A percentile compares a stretch with the other conserved stretches of the same genome.
Conservation (phyloP, 2,329 filamentous ascomycete species). For the Talaromyces sp. region DNA sequence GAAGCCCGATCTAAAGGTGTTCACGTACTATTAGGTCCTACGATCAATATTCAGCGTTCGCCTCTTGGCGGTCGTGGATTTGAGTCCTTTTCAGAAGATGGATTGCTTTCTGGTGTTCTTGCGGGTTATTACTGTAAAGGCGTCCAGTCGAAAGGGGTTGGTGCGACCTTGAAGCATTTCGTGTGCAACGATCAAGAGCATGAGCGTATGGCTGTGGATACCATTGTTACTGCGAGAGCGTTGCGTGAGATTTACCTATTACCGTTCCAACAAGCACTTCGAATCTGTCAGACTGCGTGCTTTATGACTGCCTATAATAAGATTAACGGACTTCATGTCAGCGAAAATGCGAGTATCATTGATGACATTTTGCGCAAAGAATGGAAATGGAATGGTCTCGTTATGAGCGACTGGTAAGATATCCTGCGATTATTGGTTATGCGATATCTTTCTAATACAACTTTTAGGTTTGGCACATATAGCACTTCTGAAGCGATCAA, state of each 20-base stretch:
- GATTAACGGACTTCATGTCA: conserved; percentile 48
- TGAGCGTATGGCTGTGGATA: conserved; percentile 40
- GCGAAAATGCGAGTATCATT: conserved; percentile 39
- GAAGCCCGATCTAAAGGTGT: conserved; percentile 70
- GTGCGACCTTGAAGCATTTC: conserved; percentile 69
- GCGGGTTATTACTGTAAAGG: conserved; percentile 68
- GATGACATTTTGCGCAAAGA: conserved; percentile 42
- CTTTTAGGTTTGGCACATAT: conserved; percentile 42
- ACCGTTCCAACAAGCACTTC: conserved; percentile 58
- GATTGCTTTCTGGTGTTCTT: conserved; percentile 67
- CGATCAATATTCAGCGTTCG: conserved; percentile 75
- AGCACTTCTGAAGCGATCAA: conserved; percentile 42
- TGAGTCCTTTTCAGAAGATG: conserved; percentile 81
- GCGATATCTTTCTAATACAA: not conserved
- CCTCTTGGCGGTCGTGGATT: conserved; percentile 82
- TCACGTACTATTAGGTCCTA: conserved; percentile 68
- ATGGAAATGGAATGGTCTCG: conserved; percentile 43
- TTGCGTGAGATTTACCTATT: conserved; percentile 60
- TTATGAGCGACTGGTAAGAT: conserved; percentile 44
- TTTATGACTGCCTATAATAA: conserved; percentile 58
- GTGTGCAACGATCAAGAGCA: conserved; percentile 46
- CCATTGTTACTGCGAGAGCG: conserved; percentile 47
- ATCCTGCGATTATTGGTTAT: not conserved
- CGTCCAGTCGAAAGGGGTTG: conserved; percentile 66
- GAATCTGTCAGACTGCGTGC: conserved; percentile 51